Conservation (phyloP, 805 yeast species). For the Candida caryicola region DNA sequence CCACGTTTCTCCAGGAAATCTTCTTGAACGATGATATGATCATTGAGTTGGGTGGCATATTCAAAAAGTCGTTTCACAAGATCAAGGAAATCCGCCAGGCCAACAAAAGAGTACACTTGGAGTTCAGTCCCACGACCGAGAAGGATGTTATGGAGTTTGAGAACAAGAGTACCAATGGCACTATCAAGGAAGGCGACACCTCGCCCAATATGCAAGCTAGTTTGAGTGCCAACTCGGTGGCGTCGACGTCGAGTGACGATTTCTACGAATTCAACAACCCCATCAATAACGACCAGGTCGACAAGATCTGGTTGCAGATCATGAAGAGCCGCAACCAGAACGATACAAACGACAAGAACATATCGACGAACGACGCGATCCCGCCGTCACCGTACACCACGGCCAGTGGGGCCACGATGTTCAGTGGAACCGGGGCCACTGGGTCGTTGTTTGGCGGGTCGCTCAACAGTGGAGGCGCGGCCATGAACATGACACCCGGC, state of each 20-base stretch:
- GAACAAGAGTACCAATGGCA: background rate
- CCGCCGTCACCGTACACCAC: background rate
- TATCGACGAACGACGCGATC: background rate
- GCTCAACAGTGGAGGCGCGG: background rate
- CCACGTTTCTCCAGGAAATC: constrained; percentile 7
- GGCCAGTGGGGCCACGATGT: background rate
- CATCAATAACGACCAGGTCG: constrained; percentile 6
- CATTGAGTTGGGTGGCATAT: constrained; percentile 19
- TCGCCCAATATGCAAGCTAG: background rate
- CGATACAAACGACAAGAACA: background rate
- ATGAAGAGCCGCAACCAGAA: constrained; percentile 5
- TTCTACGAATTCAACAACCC: background rate
- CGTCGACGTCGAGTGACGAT: background rate
- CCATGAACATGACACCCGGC: background rate
- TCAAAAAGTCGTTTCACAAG: constrained; percentile 19
- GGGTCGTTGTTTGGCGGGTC: background rate
- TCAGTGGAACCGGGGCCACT: background rate
- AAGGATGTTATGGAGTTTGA: background rate
- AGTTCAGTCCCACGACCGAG: background rate
- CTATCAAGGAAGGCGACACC: background rate
- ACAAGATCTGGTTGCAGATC: constrained; percentile 12
- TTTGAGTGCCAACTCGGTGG: background rate
- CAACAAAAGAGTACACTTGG: background rate
- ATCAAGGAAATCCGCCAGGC: constrained; percentile 8
- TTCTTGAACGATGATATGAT: constrained; percentile 17